Evolutionary conservation across 2,329 filamentous ascomycete species (phyloP), one percentile per base, ranked within the genome.

Genomic region (Ascocoryne sarcoides): DNA sequence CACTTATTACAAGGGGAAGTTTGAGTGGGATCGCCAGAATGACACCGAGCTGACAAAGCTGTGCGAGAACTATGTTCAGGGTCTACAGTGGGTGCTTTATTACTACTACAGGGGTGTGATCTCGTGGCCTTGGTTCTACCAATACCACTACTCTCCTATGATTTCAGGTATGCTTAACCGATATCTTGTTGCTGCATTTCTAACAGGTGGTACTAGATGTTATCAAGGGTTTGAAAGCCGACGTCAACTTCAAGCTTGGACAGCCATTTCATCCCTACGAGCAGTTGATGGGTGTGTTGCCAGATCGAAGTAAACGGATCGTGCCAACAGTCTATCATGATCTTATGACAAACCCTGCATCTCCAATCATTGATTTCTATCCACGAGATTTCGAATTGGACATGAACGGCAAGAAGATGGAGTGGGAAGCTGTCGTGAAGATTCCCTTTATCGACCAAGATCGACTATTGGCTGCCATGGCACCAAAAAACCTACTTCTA

Each of bases 381-480:
- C 92, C 92, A 2, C 77, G 90, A 53, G 92, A 98, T 55, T 98
- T 98, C 56, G 87, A 93, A 50, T 71, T 98, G 30, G 93, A 98
- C 60, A 96, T 98, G 92, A 96, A 98, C 54, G 93, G 92, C 44
- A 98, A 98, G 69, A 98, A 95, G 67, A 93, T 95, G 84, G 93
- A 98, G 49, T 98, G 92, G 92, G 92, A 98, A 60, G 92, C 92
- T 19, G 90, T 98, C 28, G 88, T 98, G 49, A 98, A 96, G 64
- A 98, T 98, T 57, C 92, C 92, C 0, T 98, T 98, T 64, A 98
- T 98, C 48, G 87, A 98, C 43, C 90, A 98, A 61, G 78, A 82
- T 54, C 78, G 92, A 18, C 69, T 98, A 2, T 70, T 98, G 40
- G 66, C 70, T 28, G 92, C 90, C 5, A 95, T 98, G 84, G 81